phyloP scores from a whole-genome alignment of 805 yeast genomes.

The Candida arabinofermentans region DNA sequence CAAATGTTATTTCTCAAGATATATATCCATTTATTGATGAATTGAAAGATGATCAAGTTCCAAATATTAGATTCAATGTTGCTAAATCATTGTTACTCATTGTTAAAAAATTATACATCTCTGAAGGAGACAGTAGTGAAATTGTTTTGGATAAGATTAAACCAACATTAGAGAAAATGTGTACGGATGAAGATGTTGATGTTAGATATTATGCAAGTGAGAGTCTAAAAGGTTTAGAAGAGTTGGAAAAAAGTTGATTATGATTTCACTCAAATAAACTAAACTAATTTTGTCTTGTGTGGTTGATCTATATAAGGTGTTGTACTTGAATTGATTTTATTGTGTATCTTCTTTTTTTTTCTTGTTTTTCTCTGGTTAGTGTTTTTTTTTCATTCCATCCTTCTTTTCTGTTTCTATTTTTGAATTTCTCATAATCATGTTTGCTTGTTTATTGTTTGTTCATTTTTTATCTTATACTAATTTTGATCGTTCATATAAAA shows the following conservation, averaged over 20 bases:
- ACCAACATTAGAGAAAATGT: slow-evolving; percentile 62
- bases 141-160: slow-evolving; percentile 49
- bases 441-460: no score
- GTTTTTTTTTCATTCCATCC: no score
- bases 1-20: slow-evolving; percentile 53
- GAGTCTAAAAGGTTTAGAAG: slow-evolving; percentile 28
- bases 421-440: no score
- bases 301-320: no score
- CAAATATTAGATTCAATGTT: slow-evolving; percentile 92
- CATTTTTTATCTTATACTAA: no score
- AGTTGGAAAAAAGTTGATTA: slow-evolving; percentile 8
- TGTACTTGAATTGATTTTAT: no score
- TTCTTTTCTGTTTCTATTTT: no score
- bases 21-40: slow-evolving; percentile 77
- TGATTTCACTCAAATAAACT: background rate
- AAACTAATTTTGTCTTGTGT: background rate
- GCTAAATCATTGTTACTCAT: slow-evolving; percentile 76
- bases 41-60: slow-evolving; percentile 76
- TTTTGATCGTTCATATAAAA: no score
- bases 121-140: slow-evolving; percentile 25
- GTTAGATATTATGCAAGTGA: slow-evolving; percentile 81
- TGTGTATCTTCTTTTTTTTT: no score
- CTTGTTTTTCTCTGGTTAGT: no score
- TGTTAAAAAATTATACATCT: slow-evolving; percentile 43
- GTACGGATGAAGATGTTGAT: slow-evolving; percentile 77